Evolutionary conservation across 495 filamentous ascomycete genomes (phyloP).

Genomic region (Penicillium coprophilum): DNA sequence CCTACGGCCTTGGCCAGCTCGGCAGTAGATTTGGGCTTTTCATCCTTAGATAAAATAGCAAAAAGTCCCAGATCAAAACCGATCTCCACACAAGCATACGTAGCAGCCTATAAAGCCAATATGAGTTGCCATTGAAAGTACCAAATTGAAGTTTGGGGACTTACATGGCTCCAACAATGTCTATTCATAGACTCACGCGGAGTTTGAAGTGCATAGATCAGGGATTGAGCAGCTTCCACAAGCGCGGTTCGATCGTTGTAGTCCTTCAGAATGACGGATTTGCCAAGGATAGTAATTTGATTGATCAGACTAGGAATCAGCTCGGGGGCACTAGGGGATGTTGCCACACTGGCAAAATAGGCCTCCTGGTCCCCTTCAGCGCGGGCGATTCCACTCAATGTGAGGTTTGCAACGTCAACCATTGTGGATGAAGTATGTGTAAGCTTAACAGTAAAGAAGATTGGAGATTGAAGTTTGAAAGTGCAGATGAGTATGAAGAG

Average conservation of each 20-base stretch:
- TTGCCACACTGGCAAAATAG: constrained; percentile 21
- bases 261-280: constrained; percentile 17
- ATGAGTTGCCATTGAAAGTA: not conserved
- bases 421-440: not conserved
- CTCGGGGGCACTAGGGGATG: constrained; percentile 26
- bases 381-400: not conserved
- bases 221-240: constrained; percentile 30
- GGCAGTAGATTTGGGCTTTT: constrained; percentile 30
- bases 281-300: constrained; percentile 23
- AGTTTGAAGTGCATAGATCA: constrained; percentile 40
- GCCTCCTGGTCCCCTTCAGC: constrained; percentile 1
- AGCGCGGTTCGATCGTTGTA: constrained; percentile 24
- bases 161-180: constrained; percentile 41
- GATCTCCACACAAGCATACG: constrained; percentile 36
- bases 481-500: not conserved
- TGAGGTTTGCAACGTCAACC: not conserved
- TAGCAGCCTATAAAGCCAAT: not conserved
- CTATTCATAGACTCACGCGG: constrained; percentile 44
- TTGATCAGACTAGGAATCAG: constrained; percentile 29
- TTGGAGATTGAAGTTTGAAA: too few relatives aligned
- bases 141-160: not conserved
- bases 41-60: constrained; percentile 31
- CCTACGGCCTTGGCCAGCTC: constrained; percentile 33
- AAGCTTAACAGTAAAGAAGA: too few relatives aligned
- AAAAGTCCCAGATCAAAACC: constrained; percentile 39